These are phyloP conservation scores for Penicillium nordicum DNA, from an alignment of 2,329 filamentous ascomycete species.

Conservation along the genomic window DNA sequence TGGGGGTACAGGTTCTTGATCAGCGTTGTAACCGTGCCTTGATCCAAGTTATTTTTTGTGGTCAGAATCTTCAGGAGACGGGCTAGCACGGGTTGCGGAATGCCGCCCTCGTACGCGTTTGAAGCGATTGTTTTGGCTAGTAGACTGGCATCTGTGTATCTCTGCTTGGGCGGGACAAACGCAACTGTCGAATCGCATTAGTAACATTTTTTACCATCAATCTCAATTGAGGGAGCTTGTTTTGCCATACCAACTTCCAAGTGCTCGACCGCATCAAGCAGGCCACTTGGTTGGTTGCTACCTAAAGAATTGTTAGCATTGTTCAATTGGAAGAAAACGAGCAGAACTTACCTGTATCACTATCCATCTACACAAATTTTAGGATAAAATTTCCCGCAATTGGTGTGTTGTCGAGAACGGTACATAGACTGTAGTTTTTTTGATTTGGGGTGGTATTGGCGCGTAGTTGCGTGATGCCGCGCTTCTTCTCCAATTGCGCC, in stretches of 20 bases:
- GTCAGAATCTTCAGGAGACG: conserved; percentile 66
- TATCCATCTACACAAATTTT: background rate
- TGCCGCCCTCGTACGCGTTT: conserved; percentile 64
- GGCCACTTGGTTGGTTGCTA: conserved; percentile 17
- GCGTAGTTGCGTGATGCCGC: background rate
- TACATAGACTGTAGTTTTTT: too few relatives aligned
- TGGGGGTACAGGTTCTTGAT: conserved; percentile 73
- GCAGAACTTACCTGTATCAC: conserved; percentile 2
- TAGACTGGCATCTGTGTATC: conserved; percentile 60
- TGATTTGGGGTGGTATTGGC: background rate
- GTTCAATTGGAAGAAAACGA: background rate
- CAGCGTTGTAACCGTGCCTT: conserved; percentile 66
- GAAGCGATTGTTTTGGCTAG: conserved; percentile 62
- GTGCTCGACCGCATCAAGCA: conserved; percentile 36
- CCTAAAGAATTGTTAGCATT: conserved; percentile 7
- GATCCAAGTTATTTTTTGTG: conserved; percentile 67
- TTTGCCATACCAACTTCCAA: conserved; percentile 35
- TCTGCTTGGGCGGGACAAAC: conserved; percentile 60
- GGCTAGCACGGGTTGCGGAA: conserved; percentile 59
- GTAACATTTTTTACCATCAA: background rate
- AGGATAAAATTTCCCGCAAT: background rate
- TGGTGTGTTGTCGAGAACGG: background rate
- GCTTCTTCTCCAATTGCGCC: background rate
- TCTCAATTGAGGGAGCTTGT: background rate
- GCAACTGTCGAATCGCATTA: conserved; percentile 29